Conservation (phyloP, 2,329 filamentous ascomycete species). For the Mycogone perniciosa region DNA sequence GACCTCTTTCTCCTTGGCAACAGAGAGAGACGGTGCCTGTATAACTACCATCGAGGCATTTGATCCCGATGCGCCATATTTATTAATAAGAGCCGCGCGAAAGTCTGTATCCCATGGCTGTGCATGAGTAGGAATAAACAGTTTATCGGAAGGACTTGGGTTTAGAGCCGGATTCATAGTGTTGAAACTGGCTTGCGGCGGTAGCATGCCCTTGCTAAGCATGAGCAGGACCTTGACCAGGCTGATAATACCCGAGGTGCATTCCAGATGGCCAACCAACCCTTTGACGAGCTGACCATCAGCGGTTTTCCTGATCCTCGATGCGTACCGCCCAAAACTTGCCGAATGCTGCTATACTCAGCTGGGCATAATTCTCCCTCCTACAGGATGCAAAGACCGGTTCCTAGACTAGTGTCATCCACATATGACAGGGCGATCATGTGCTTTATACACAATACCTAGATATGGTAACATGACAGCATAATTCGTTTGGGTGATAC, state of each 20-base stretch:
- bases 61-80: slow-evolving; percentile 28
- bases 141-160: neutral
- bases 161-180: slow-evolving; percentile 23
- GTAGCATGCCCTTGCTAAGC: slow-evolving; percentile 25
- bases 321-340: slow-evolving; percentile 13
- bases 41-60: slow-evolving; percentile 21
- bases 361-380: too few species aligned
- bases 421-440: too few species aligned
- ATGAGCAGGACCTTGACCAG: slow-evolving; percentile 44
- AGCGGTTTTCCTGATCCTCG: slow-evolving; percentile 5
- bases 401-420: too few species aligned
- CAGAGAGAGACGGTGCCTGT: slow-evolving; percentile 11
- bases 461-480: too few species aligned
- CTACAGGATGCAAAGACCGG: too few species aligned
- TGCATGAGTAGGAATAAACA: slow-evolving; percentile 19
- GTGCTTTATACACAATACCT: too few species aligned
- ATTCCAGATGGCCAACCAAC: slow-evolving; percentile 22
- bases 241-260: slow-evolving; percentile 36
- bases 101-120: slow-evolving; percentile 17
- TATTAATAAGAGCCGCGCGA: slow-evolving; percentile 28
- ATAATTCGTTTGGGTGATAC: too few species aligned
- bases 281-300: slow-evolving; percentile 20
- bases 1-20: neutral
- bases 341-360: slow-evolving; percentile 26
- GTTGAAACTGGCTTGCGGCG: slow-evolving; percentile 28